phyloP scores from a whole-genome alignment of 1,284 basidiomycete species.

The Fistulinella staudtii region DNA sequence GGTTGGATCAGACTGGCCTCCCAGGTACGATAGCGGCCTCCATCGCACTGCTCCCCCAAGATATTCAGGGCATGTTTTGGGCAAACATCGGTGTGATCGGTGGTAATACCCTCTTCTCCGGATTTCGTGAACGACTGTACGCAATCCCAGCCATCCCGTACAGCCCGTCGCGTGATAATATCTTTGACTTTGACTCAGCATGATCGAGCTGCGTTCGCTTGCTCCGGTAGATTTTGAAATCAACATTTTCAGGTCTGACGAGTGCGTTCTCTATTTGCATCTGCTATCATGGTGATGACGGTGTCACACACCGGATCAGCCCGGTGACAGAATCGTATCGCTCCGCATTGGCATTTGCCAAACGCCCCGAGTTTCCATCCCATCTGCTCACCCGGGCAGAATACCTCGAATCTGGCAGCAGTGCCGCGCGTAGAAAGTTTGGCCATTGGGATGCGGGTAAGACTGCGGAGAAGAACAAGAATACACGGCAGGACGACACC shows the following conservation, averaged over 20 bases:
- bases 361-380: slow-evolving; percentile 47
- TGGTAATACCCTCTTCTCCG: slow-evolving; percentile 73
- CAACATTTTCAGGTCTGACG: slow-evolving; percentile 62
- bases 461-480: slow-evolving; percentile 24
- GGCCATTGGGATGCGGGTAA: slow-evolving; percentile 38
- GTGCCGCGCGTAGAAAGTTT: slow-evolving; percentile 69
- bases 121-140: slow-evolving; percentile 73
- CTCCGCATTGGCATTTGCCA: slow-evolving; percentile 60
- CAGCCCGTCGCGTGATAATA: slow-evolving; percentile 9
- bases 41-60: slow-evolving; percentile 69
- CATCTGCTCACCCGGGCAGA: slow-evolving; percentile 70
- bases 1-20: slow-evolving; percentile 78
- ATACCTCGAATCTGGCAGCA: slow-evolving; percentile 78
- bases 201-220: slow-evolving; percentile 69
- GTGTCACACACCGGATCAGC: slow-evolving; percentile 36
- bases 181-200: slow-evolving; percentile 35
- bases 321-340: slow-evolving; percentile 73
- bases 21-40: slow-evolving; percentile 71
- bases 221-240: slow-evolving; percentile 78
- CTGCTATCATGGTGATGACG: slow-evolving; percentile 7
- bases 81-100: slow-evolving; percentile 88
- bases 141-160: slow-evolving; percentile 27
- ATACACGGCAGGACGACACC: slow-evolving; percentile 16
- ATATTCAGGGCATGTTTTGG: slow-evolving; percentile 91
- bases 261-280: slow-evolving; percentile 49